A percentile compares a stretch with the other conserved stretches of the same genome.
phyloP scores from a whole-genome alignment of 352 stramenopile genomes.

The Globisporangium solare region DNA sequence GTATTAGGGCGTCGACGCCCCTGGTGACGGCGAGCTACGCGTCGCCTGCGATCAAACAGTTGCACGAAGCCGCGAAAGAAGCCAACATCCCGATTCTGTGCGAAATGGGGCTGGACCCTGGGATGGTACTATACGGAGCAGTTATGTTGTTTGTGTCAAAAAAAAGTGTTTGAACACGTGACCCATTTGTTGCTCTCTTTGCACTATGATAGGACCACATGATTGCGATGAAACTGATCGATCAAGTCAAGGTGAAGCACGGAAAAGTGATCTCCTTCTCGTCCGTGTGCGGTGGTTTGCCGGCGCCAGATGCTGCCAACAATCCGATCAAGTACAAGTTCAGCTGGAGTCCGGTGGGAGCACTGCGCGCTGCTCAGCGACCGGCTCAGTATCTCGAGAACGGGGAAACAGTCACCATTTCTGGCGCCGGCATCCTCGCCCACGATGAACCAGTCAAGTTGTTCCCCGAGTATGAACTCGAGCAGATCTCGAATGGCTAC shows the following conservation, averaged over 20 bases:
- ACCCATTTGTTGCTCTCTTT: background rate
- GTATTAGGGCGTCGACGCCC: slow-evolving; percentile 49
- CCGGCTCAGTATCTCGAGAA: slow-evolving; percentile 59
- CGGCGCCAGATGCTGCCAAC: slow-evolving; percentile 78
- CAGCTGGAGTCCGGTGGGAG: slow-evolving; percentile 85
- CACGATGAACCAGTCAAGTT: slow-evolving; percentile 30
- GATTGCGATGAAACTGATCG: slow-evolving; percentile 86
- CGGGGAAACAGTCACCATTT: slow-evolving; percentile 43
- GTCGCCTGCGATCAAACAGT: slow-evolving; percentile 60
- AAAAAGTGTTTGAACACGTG: background rate
- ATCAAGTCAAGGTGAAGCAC: slow-evolving; percentile 57
- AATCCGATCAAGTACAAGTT: slow-evolving; percentile 93
- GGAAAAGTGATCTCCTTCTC: slow-evolving; percentile 70
- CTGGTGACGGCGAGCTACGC: slow-evolving; percentile 91
- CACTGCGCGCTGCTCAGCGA: slow-evolving; percentile 30
- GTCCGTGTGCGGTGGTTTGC: slow-evolving; percentile 85
- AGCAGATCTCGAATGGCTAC: slow-evolving; percentile 86
- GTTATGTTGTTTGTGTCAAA: background rate
- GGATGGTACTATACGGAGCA: slow-evolving; percentile 48
- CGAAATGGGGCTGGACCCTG: slow-evolving; percentile 89
- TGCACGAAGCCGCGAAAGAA: slow-evolving; percentile 39
- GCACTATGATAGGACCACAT: slow-evolving; percentile 73
- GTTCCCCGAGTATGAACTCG: slow-evolving; percentile 66
- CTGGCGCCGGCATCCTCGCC: slow-evolving; percentile 47
- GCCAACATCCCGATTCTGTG: slow-evolving; percentile 78